Evolutionary conservation across 805 yeast species (phyloP), one percentile per base, ranked within the genome.

Genomic region (Hagleromyces aurorensis): DNA sequence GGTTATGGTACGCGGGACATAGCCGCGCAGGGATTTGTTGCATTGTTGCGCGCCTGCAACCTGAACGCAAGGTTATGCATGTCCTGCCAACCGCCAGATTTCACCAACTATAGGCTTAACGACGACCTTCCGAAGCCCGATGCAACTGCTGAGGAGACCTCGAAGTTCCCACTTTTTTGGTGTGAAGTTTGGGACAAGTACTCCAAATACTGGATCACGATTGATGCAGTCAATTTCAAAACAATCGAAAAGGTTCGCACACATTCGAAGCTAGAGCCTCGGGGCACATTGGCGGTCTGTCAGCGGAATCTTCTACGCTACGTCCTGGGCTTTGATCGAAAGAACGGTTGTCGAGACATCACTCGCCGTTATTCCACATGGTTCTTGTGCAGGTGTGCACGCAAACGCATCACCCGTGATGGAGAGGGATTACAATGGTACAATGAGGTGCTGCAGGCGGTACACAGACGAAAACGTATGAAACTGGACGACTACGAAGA

Each of bases 21-120:
- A 5, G 79, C 80, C 0, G 86, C 91, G 0, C 95, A 84, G 47
- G 96, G 95, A 0, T 87, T 84, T 59, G 84, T 85, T 10, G 73
- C 82, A 0, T 45, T 89, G 1, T 52, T 85, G 24, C 59, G 97
- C 39, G 65, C 91, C 1, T 55, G 81, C 8, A 81, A 79, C 1
- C 59, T 91, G 8, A 68, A 75, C 23, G 76, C 89, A 1, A 62
- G 98, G 25, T 57, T 91, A 16, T 75, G 86, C 0, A 77, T 78
- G 44, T 87, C 96, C 0, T 48, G 87, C 18, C 98, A 91, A 50
- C 91, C 96, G 0, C 87, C 96, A 0, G 96, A 91, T 50, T 82
- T 76, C 41, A 77, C 86, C 0, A 59, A 51, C 41, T 21, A 46
- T 23, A 53, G 40, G 29, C 16, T 27, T 14, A 27, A 25, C 6